These are phyloP conservation scores for Apocynum venetum DNA, from an alignment of 257 asterid genomes.

Conservation along the genomic window DNA sequence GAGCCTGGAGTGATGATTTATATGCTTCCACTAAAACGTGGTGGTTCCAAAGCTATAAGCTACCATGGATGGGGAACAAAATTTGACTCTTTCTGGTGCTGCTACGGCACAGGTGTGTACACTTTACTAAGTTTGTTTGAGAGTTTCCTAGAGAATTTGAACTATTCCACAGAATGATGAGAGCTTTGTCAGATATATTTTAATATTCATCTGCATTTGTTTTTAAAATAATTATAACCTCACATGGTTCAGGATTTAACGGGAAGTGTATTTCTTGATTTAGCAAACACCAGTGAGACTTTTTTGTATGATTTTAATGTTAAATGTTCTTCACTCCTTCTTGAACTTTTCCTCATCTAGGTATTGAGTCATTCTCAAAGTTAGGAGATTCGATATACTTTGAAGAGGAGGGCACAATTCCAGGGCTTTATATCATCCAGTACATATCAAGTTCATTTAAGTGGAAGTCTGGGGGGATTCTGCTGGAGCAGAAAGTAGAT, in stretches of 20 bases:
- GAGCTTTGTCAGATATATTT: not conserved
- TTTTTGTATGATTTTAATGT: not conserved
- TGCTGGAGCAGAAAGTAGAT: constrained; percentile 45
- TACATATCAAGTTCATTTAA: constrained; percentile 66
- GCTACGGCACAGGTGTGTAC: constrained; percentile 88
- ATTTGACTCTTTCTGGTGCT: constrained; percentile 81
- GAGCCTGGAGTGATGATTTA: constrained; percentile 91
- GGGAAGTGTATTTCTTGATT: not conserved
- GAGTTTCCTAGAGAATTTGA: not conserved
- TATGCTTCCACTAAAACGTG: constrained; percentile 76
- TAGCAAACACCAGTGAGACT: not conserved
- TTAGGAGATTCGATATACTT: constrained; percentile 93
- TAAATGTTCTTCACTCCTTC: not conserved
- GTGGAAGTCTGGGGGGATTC: constrained; percentile 54
- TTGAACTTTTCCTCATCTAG: constrained; percentile 22
- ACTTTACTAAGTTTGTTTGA: not conserved
- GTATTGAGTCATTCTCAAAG: constrained; percentile 85
- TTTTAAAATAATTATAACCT: not conserved
- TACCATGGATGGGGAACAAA: constrained; percentile 82
- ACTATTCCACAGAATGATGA: not conserved
- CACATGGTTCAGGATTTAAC: not conserved
- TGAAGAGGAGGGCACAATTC: constrained; percentile 45
- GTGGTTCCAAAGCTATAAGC: constrained; percentile 76
- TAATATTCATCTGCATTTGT: not conserved
- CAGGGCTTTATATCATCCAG: constrained; percentile 68